phyloP scores from a whole-genome alignment of 2,329 filamentous ascomycete genomes.

The Didymella pinodella region DNA sequence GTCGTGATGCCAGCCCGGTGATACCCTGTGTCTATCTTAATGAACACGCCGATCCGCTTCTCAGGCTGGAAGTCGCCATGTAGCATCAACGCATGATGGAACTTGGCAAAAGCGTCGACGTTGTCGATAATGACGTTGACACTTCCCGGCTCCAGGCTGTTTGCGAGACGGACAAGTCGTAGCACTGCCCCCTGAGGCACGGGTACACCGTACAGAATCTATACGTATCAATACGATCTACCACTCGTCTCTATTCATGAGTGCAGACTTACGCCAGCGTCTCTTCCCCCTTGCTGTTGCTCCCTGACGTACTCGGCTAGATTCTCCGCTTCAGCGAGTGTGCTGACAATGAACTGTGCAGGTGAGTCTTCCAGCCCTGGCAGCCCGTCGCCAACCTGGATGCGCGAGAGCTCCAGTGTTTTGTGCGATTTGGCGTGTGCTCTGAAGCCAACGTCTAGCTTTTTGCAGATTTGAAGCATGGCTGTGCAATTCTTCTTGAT shows the following conservation, averaged over 20 bases:
- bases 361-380: slow-evolving; percentile 58
- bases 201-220: slow-evolving; percentile 77
- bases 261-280: slow-evolving; percentile 64
- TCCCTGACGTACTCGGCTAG: slow-evolving; percentile 68
- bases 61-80: not conserved
- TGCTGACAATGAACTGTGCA: slow-evolving; percentile 70
- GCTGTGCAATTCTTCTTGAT: slow-evolving; percentile 71
- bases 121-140: slow-evolving; percentile 76
- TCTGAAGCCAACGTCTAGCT: slow-evolving; percentile 71
- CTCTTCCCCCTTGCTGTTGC: slow-evolving; percentile 62
- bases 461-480: slow-evolving; percentile 71
- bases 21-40: slow-evolving; percentile 79
- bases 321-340: slow-evolving; percentile 75
- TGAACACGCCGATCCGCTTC: slow-evolving; percentile 62
- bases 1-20: slow-evolving; percentile 73
- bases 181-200: slow-evolving; percentile 67
- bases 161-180: slow-evolving; percentile 66
- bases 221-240: not conserved
- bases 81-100: slow-evolving; percentile 50
- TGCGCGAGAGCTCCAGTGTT: slow-evolving; percentile 70
- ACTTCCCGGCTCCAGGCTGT: slow-evolving; percentile 60
- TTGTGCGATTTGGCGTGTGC: slow-evolving; percentile 88
- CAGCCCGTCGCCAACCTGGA: slow-evolving; percentile 68
- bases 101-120: slow-evolving; percentile 55
- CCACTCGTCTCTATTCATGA: not conserved